phyloP scores from a whole-genome alignment of 768 basidiomycete species.

The Nidularia sp. region DNA sequence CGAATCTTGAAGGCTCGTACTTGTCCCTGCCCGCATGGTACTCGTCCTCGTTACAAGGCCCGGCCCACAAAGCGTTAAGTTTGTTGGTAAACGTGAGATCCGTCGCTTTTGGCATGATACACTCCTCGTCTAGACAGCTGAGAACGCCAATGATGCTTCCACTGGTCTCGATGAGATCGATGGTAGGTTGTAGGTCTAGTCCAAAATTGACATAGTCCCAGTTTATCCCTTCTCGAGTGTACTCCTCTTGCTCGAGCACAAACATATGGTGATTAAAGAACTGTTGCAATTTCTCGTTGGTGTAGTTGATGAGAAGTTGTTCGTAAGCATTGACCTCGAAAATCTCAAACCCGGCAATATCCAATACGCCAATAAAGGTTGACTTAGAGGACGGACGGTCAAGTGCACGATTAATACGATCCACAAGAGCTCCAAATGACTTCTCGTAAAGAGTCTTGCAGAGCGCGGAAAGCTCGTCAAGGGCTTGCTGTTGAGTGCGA shows the following conservation, averaged over 20 bases:
- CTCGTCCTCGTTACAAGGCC: slow-evolving; percentile 42
- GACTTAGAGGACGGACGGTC: slow-evolving; percentile 90
- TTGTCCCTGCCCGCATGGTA: slow-evolving; percentile 77
- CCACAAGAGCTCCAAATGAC: slow-evolving; percentile 90
- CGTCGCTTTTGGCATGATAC: slow-evolving; percentile 99
- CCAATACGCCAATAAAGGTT: slow-evolving; percentile 95
- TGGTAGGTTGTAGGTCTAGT: slow-evolving; percentile 94
- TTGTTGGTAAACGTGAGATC: slow-evolving; percentile 95
- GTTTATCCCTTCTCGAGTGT: slow-evolving; percentile 91
- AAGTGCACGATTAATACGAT: slow-evolving; percentile 90
- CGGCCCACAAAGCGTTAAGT: slow-evolving; percentile 74
- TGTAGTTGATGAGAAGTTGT: slow-evolving; percentile 97
- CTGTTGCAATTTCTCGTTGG: slow-evolving; percentile 97
- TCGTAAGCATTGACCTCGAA: slow-evolving; percentile 94
- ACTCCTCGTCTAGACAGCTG: slow-evolving; percentile 93
- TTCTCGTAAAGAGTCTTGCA: slow-evolving; percentile 98
- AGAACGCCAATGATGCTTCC: slow-evolving; percentile 83
- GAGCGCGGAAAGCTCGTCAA: slow-evolving; percentile 86
- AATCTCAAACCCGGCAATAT: slow-evolving; percentile 99
- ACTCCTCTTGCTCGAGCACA: slow-evolving; percentile 98
- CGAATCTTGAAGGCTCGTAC: slow-evolving; percentile 83
- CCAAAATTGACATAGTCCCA: slow-evolving; percentile 99
- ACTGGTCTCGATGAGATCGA: slow-evolving; percentile 92
- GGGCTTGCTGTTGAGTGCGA: slow-evolving; percentile 84
- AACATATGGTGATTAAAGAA: slow-evolving; percentile 99